Base-by-base conservation (phyloP, 306 rosid genomes). In the Pterocarpus santalinus region DNA sequence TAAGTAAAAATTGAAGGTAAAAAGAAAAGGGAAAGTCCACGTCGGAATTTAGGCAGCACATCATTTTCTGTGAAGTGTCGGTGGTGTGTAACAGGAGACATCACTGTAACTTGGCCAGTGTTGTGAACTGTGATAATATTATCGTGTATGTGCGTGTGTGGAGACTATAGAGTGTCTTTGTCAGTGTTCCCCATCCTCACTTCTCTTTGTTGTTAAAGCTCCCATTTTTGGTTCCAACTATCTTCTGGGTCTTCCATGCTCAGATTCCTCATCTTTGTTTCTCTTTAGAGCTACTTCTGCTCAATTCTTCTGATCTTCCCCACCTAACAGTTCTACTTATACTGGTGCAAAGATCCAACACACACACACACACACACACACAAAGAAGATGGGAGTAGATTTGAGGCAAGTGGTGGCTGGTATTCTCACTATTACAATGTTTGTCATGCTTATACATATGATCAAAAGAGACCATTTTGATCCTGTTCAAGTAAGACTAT, bases 401-500 rank as follows among this genome's bases (percentile, higher is more conserved):
- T 90, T 96, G 89, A 93, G 98, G 85, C 99, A 96, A 85, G 92
- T 96, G 12, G 95, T 96, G 77, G 99, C 99, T 5, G 99, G 94
- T 14, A 64, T 92, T 0, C 91, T 96, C 68, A 96, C 99, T 4
- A 28, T 96, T 46, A 89, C 98, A 10, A 96, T 96, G 99, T 96
- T 96, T 78, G 92, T 96, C 35, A 93, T 96, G 99, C 99, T 96
- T 72, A 97, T 97, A 4, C 88, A 93, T 65, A 96, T 96, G 99
- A 93, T 96, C 89, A 96, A 96, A 85, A 90, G 98, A 74, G 99
- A 96, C 87, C 94, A 96, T 90, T 93, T 96, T 87, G 99, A 96
- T 86, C 72, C 96, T n/a, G 88, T 83, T 77, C 72, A 89, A 55
- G 99, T 92, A 88, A 85, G 86, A 22, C 35, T 22, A 8, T 56